phyloP scores from a whole-genome alignment of 768 basidiomycete species.

The Agrocybe pediades region DNA sequence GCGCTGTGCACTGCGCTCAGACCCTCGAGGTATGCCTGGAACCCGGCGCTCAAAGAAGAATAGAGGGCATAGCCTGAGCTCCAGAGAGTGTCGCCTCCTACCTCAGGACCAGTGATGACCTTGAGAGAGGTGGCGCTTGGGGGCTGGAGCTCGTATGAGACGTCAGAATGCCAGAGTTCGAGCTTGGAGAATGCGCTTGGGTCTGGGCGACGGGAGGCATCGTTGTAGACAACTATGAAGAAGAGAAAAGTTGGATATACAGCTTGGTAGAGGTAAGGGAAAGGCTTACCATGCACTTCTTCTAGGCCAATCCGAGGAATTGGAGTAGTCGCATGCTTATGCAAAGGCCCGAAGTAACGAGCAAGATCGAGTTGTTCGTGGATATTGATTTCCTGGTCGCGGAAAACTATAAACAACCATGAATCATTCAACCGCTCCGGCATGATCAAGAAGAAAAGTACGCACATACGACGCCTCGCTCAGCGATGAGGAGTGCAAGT shows the following conservation, averaged over 20 bases:
- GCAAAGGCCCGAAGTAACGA: slow-evolving; percentile 71
- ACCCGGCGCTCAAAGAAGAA: slow-evolving; percentile 73
- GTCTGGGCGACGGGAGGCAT: slow-evolving; percentile 63
- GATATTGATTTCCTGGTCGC: slow-evolving; percentile 71
- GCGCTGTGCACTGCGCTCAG: slow-evolving; percentile 76
- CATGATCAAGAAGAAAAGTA: slow-evolving; percentile 8
- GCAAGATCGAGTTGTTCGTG: slow-evolving; percentile 73
- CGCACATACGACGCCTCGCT: slow-evolving; percentile 78
- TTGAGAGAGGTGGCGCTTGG: slow-evolving; percentile 79
- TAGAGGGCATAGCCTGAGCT: slow-evolving; percentile 86
- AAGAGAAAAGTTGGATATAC: not conserved
- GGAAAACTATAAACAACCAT: slow-evolving; percentile 53
- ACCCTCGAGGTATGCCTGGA: slow-evolving; percentile 78
- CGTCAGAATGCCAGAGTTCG: slow-evolving; percentile 85
- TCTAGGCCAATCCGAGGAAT: slow-evolving; percentile 75
- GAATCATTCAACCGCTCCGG: not conserved
- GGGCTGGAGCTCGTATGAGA: slow-evolving; percentile 83
- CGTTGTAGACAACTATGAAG: slow-evolving; percentile 67
- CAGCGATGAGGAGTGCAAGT: slow-evolving; percentile 72
- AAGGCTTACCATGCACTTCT: slow-evolving; percentile 63
- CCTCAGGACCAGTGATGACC: slow-evolving; percentile 66
- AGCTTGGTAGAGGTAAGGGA: not conserved
- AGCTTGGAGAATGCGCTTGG: slow-evolving; percentile 66
- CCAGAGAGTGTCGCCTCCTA: slow-evolving; percentile 83
- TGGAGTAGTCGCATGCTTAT: slow-evolving; percentile 83